A percentile compares a stretch with the other conserved stretches of the same genome.
phyloP scores from a whole-genome alignment of 192 early-diverging fungal genomes.

The Coemansia sp. region DNA sequence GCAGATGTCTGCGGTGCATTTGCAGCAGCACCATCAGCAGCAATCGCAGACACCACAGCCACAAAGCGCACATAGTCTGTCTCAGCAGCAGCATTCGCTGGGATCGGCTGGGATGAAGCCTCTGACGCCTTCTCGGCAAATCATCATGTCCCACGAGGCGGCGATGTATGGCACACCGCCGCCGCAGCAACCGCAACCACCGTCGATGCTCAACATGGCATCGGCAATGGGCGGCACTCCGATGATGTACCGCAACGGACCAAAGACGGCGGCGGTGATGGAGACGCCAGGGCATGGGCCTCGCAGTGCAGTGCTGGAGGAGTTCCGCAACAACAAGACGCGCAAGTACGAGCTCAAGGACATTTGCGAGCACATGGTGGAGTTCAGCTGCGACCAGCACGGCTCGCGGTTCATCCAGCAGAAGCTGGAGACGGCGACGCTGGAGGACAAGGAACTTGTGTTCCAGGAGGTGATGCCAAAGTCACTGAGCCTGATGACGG shows the following conservation, averaged over 20 bases:
- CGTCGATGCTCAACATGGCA: constrained; percentile 27
- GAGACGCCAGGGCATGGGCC: constrained; percentile 61
- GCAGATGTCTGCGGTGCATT: constrained; percentile 21
- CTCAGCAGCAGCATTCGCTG: constrained; percentile 6
- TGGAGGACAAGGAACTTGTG: constrained; percentile 94
- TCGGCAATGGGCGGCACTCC: constrained; percentile 26
- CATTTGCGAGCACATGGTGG: constrained; percentile 90
- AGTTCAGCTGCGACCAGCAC: constrained; percentile 98
- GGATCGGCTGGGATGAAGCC: constrained; percentile 13
- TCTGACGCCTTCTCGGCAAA: constrained; percentile 14
- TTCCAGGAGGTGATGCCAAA: constrained; percentile 95
- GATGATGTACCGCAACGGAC: constrained; percentile 33
- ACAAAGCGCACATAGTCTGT: background rate
- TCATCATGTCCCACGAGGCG: constrained; percentile 32
- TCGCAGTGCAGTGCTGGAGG: constrained; percentile 88
- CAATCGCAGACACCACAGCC: constrained; percentile 11
- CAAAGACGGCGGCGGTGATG: constrained; percentile 38
- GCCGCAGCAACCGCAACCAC: constrained; percentile 9
- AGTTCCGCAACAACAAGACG: constrained; percentile 97
- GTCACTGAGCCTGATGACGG: constrained; percentile 93
- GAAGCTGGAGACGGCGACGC: constrained; percentile 88
- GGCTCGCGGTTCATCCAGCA: constrained; percentile 99
- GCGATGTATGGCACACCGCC: constrained; percentile 47
- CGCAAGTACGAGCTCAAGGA: constrained; percentile 97
- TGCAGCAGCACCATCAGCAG: constrained; percentile 23